phyloP scores from a whole-genome alignment of 129 eudicot species.

The Sambucus nigra region DNA sequence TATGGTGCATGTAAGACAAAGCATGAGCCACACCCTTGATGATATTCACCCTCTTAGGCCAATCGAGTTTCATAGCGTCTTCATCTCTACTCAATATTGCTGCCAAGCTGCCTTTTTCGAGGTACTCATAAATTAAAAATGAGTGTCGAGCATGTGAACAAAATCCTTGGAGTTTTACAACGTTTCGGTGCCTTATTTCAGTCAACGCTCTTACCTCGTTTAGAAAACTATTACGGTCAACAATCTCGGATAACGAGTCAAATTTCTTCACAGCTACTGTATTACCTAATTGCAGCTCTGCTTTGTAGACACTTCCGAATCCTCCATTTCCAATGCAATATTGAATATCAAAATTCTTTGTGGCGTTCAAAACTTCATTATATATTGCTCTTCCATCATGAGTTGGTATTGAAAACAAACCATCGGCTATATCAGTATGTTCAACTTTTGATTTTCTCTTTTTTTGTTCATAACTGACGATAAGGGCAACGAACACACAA shows the following conservation, averaged over 20 bases:
- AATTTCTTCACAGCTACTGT: conserved; percentile 16
- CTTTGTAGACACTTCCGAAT: conserved; percentile 1
- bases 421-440: not conserved
- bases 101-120: not conserved
- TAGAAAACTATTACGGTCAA: conserved; percentile 7
- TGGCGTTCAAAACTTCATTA: too few species aligned
- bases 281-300: conserved; percentile 3
- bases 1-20: too few species aligned
- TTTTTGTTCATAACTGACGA: too few species aligned
- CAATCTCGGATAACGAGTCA: conserved; percentile 7
- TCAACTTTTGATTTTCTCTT: not conserved
- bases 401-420: not conserved
- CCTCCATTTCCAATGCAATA: too few species aligned
- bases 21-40: not conserved
- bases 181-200: conserved; percentile 1
- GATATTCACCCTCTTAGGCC: not conserved
- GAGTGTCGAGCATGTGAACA: too few species aligned
- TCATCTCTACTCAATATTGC: not conserved
- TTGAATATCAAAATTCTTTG: too few species aligned
- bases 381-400: too few species aligned
- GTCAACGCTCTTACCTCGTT: too few species aligned
- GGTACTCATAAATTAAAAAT: too few species aligned
- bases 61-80: not conserved
- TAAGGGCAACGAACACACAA: not conserved
- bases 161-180: not conserved